phyloP scores from a whole-genome alignment of 257 asterid species.

The Primulina huaijiensis region DNA sequence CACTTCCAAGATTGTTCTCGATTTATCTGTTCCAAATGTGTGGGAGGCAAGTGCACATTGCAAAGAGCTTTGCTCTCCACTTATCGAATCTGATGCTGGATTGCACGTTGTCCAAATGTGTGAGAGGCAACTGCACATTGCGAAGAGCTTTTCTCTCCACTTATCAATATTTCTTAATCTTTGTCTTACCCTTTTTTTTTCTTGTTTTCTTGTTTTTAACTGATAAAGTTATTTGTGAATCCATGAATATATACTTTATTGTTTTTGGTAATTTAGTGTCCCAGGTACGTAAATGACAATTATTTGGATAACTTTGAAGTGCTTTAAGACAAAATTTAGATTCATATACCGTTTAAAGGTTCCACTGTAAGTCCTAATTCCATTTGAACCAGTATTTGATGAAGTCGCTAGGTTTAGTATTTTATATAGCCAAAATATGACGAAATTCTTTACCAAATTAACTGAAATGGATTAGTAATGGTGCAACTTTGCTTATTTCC shows the following conservation, averaged over 20 bases:
- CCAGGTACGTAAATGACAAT: neutral
- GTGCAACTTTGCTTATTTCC: neutral
- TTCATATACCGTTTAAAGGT: neutral
- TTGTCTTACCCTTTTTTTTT: neutral
- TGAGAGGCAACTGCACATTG: slow-evolving; percentile 65
- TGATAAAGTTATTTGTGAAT: slow-evolving; percentile 8
- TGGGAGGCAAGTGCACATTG: slow-evolving; percentile 65
- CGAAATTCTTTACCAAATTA: neutral
- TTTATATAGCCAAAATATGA: neutral
- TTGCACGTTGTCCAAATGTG: slow-evolving; percentile 67
- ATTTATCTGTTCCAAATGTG: slow-evolving; percentile 90
- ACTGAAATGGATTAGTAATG: too few species aligned
- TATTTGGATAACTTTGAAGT: slow-evolving; percentile 2
- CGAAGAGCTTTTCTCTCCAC: slow-evolving; percentile 11
- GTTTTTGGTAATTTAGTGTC: too few species aligned
- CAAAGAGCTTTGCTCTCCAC: slow-evolving; percentile 11
- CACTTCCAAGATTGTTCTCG: slow-evolving; percentile 61
- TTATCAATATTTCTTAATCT: slow-evolving; percentile 1
- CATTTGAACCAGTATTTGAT: neutral
- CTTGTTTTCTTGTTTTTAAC: slow-evolving; percentile 5
- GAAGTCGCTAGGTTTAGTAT: neutral
- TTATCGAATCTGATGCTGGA: slow-evolving; percentile 52
- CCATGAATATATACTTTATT: neutral
- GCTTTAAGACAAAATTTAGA: neutral
- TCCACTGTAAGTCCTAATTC: neutral